These are phyloP conservation scores for Penicillium mononematosum DNA, from an alignment of 495 filamentous ascomycete species.

Conservation along the genomic window DNA sequence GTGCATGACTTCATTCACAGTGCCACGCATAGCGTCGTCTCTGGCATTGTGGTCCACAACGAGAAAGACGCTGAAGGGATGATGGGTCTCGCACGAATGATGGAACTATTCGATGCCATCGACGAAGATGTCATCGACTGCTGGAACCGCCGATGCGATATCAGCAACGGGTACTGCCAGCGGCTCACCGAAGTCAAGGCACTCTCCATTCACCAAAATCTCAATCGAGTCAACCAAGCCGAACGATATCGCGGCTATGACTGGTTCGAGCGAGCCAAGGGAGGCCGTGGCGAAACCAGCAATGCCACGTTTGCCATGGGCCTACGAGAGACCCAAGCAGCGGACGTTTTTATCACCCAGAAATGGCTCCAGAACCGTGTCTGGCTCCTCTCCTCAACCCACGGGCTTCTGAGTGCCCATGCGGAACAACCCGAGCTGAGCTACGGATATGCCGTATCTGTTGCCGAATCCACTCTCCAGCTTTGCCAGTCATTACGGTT, in stretches of 20 bases:
- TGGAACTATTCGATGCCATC: constrained; percentile 45
- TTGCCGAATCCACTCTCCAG: constrained; percentile 63
- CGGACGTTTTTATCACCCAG: constrained; percentile 70
- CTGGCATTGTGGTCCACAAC: constrained; percentile 46
- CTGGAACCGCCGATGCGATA: constrained; percentile 43
- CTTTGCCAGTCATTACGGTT: constrained; percentile 61
- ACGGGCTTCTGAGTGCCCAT: constrained; percentile 52
- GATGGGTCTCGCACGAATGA: constrained; percentile 43
- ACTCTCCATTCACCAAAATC: constrained; percentile 37
- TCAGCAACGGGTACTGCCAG: constrained; percentile 34
- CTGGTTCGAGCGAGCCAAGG: constrained; percentile 60
- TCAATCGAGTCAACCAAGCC: constrained; percentile 31
- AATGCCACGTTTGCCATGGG: constrained; percentile 44
- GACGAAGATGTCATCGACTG: constrained; percentile 45
- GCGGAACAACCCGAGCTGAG: constrained; percentile 57
- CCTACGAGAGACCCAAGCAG: constrained; percentile 64
- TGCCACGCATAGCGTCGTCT: constrained; percentile 40
- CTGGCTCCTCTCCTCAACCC: constrained; percentile 65
- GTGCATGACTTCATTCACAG: constrained; percentile 42
- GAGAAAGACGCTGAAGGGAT: constrained; percentile 45
- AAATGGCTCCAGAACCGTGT: constrained; percentile 82
- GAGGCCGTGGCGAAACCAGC: constrained; percentile 25
- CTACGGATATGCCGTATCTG: constrained; percentile 68
- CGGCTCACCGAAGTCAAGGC: constrained; percentile 38
- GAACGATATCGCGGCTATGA: constrained; percentile 53